phyloP scores from a whole-genome alignment of 2,329 filamentous ascomycete genomes.

The Aureobasidium sp. region DNA sequence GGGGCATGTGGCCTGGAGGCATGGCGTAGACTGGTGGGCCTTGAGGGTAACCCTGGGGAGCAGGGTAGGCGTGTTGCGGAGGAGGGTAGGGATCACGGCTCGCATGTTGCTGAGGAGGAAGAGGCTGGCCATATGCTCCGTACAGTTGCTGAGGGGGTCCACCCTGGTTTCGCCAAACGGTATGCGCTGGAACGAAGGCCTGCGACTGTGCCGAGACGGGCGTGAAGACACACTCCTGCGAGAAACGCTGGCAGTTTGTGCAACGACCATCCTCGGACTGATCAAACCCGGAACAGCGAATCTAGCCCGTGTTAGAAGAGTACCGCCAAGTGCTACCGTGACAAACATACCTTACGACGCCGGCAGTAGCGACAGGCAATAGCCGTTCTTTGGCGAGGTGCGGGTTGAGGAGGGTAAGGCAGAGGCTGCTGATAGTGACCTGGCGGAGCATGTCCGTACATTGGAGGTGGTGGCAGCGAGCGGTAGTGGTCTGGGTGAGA shows the following conservation, averaged over 20 bases:
- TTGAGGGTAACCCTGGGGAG: constrained; percentile 10
- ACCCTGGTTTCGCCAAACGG: constrained; percentile 45
- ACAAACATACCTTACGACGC: constrained; percentile 45
- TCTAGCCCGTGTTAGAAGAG: constrained; percentile 39
- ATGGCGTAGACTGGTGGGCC: constrained; percentile 10
- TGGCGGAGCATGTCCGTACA: constrained; percentile 35
- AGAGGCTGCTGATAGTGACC: constrained; percentile 33
- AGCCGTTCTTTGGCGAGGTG: constrained; percentile 52
- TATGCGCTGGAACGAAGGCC: constrained; percentile 65
- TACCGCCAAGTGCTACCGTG: neutral
- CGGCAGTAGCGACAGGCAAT: constrained; percentile 55
- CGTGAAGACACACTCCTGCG: constrained; percentile 70
- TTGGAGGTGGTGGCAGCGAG: constrained; percentile 36
- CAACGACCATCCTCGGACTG: constrained; percentile 63
- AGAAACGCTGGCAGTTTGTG: constrained; percentile 64
- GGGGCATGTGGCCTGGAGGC: neutral
- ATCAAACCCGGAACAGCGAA: constrained; percentile 69
- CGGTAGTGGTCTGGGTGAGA: constrained; percentile 39
- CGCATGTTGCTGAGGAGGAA: constrained; percentile 32
- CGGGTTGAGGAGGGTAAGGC: constrained; percentile 39
- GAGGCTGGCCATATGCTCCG: constrained; percentile 43
- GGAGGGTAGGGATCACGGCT: constrained; percentile 22
- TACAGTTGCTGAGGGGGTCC: constrained; percentile 41
- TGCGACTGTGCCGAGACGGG: constrained; percentile 66
- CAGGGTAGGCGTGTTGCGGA: constrained; percentile 13